Conservation (phyloP, 495 filamentous ascomycete species). For the Aspergillus carlsbadensis region DNA sequence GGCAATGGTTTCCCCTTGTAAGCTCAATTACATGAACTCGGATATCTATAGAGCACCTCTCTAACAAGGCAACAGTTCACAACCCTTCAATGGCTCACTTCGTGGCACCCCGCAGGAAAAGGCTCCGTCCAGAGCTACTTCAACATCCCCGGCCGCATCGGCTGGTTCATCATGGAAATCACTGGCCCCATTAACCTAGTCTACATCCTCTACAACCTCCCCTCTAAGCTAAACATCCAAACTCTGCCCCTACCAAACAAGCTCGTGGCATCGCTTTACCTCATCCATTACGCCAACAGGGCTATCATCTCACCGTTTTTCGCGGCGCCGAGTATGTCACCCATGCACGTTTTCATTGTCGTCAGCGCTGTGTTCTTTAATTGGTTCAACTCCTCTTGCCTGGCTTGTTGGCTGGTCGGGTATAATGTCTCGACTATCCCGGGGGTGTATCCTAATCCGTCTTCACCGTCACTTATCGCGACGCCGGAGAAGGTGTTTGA, state of each 20-base stretch:
- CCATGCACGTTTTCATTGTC: slow-evolving; percentile 69
- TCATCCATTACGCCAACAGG: slow-evolving; percentile 86
- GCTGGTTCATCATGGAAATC: slow-evolving; percentile 85
- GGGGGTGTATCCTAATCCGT: not conserved
- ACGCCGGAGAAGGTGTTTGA: not conserved
- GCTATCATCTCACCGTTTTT: slow-evolving; percentile 75
- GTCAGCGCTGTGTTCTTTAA: slow-evolving; percentile 66
- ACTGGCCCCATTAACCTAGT: slow-evolving; percentile 73
- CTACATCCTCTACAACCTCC: slow-evolving; percentile 70
- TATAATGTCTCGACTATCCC: slow-evolving; percentile 41
- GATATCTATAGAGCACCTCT: not conserved
- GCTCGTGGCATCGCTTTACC: slow-evolving; percentile 34
- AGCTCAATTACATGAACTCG: slow-evolving; percentile 13
- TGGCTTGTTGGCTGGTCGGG: slow-evolving; percentile 75
- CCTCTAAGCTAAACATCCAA: slow-evolving; percentile 28
- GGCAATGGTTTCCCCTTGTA: slow-evolving; percentile 51
- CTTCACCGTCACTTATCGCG: not conserved
- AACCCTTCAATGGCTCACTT: slow-evolving; percentile 59
- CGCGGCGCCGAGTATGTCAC: slow-evolving; percentile 86
- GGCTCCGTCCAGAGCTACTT: slow-evolving; percentile 68
- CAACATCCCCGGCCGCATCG: slow-evolving; percentile 86
- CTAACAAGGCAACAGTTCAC: slow-evolving; percentile 43
- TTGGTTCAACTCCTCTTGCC: slow-evolving; percentile 68
- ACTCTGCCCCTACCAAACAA: slow-evolving; percentile 31
- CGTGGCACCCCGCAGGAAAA: slow-evolving; percentile 77